Evolutionary conservation across 2,329 filamentous ascomycete species (phyloP).

Genomic region (Chrysosporium keratinophilum): DNA sequence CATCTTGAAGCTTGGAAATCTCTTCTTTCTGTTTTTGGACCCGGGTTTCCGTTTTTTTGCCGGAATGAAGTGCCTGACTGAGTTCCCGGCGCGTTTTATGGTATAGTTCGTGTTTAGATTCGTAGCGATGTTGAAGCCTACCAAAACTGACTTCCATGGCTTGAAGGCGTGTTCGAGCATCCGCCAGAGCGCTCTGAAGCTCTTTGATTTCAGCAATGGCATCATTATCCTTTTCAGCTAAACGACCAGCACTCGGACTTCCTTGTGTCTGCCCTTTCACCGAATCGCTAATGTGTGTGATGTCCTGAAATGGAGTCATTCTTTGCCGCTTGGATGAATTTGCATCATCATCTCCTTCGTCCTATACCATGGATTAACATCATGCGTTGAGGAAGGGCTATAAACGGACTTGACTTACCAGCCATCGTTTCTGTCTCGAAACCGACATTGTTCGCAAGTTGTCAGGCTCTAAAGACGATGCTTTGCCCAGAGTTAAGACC

Average conservation of each 20-base stretch:
- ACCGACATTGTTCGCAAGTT: constrained; percentile 20
- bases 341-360: constrained; percentile 23
- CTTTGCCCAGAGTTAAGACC: constrained; percentile 18
- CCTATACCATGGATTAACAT: constrained; percentile 11
- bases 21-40: constrained; percentile 29
- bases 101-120: constrained; percentile 31
- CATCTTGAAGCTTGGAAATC: constrained; percentile 33
- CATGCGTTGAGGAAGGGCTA: not conserved
- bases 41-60: constrained; percentile 24
- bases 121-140: constrained; percentile 37
- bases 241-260: constrained; percentile 15
- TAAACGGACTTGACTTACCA: constrained; percentile 16
- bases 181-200: constrained; percentile 23
- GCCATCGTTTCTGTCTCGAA: constrained; percentile 22
- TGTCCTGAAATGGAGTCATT: constrained; percentile 28
- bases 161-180: constrained; percentile 22
- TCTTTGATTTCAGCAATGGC: constrained; percentile 24
- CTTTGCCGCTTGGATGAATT: constrained; percentile 31
- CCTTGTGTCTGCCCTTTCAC: constrained; percentile 24
- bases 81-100: constrained; percentile 31
- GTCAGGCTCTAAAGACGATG: constrained; percentile 8
- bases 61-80: constrained; percentile 25
- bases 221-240: constrained; percentile 20
- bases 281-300: constrained; percentile 30
- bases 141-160: constrained; percentile 28